These are phyloP conservation scores for Lepidium didymum DNA, from an alignment of 345 rosid genomes.

Conservation along the genomic window DNA sequence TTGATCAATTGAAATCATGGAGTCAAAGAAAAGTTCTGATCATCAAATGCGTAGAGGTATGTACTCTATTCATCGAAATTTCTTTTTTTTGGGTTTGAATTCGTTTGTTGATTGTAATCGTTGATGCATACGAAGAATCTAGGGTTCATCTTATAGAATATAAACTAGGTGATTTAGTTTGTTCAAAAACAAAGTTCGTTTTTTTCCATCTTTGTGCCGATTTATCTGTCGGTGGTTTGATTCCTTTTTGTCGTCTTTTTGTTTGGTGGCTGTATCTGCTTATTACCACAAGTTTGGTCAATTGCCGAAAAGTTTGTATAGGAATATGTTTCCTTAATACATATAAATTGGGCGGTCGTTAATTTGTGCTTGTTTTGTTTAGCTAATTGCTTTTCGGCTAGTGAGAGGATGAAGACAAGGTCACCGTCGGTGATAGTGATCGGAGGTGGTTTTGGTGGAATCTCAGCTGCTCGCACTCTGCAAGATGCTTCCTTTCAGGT, in stretches of 20 bases:
- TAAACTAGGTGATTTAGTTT: neutral
- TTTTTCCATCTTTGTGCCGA: neutral
- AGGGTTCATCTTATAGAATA: neutral
- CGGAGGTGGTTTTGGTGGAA: constrained; percentile 86
- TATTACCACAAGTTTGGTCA: constrained; percentile 6
- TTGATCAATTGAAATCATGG: constrained; percentile 43
- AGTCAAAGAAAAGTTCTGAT: constrained; percentile 58
- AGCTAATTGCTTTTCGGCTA: constrained; percentile 54
- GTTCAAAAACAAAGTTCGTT: neutral
- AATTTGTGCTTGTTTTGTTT: neutral
- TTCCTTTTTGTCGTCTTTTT: neutral
- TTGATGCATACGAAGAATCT: neutral
- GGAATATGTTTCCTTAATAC: neutral
- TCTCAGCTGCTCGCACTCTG: constrained; percentile 89
- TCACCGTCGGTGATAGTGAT: constrained; percentile 88
- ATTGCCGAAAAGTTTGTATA: constrained; percentile 12
- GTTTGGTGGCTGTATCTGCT: constrained; percentile 10
- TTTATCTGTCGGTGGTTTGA: constrained; percentile 17
- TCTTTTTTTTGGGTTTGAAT: neutral
- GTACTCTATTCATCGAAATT: neutral
- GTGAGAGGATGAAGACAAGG: constrained; percentile 42
- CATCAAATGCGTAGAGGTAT: constrained; percentile 70
- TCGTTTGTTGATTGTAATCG: neutral
- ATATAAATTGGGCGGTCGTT: neutral
- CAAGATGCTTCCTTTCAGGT: constrained; percentile 92